Conservation (phyloP, 2,329 filamentous ascomycete species). For the Aspergillus puulaauensis region DNA sequence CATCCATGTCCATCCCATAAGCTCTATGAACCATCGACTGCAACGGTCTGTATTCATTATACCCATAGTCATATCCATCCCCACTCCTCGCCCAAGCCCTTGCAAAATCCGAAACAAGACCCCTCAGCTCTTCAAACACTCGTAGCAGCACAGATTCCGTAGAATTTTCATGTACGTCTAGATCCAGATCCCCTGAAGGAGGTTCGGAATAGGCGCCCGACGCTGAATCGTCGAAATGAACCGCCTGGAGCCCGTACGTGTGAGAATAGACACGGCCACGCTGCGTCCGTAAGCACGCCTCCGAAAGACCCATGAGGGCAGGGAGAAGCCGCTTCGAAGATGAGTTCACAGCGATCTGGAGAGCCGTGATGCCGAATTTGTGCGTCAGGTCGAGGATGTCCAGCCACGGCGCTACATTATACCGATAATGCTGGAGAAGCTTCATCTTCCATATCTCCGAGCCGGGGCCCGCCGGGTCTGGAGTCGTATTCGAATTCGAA, state of each 20-base stretch:
- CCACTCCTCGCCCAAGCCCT: conserved; percentile 16
- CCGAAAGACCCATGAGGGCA: conserved; percentile 22
- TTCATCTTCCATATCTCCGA: conserved; percentile 28
- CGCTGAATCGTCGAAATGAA: background rate
- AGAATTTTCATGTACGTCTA: background rate
- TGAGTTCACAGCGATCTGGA: conserved; percentile 27
- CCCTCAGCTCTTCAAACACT: conserved; percentile 15
- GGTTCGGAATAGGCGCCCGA: background rate
- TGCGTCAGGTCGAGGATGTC: conserved; percentile 46
- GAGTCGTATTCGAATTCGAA: background rate
- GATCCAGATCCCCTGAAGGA: no score
- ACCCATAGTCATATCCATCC: background rate
- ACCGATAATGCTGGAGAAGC: conserved; percentile 46
- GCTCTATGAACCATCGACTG: conserved; percentile 16
- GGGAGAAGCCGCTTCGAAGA: conserved; percentile 13
- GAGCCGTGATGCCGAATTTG: conserved; percentile 41
- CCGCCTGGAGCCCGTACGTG: background rate
- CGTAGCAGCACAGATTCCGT: conserved; percentile 15
- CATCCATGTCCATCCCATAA: conserved; percentile 18
- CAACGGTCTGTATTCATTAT: conserved; percentile 3
- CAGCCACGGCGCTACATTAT: conserved; percentile 48
- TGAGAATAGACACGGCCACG: background rate
- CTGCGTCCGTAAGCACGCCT: conserved; percentile 1
- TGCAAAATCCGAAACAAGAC: conserved; percentile 16
- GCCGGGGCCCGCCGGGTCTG: no score